Evolutionary conservation across 805 yeast species (phyloP).

Genomic region (Starmerella floris): DNA sequence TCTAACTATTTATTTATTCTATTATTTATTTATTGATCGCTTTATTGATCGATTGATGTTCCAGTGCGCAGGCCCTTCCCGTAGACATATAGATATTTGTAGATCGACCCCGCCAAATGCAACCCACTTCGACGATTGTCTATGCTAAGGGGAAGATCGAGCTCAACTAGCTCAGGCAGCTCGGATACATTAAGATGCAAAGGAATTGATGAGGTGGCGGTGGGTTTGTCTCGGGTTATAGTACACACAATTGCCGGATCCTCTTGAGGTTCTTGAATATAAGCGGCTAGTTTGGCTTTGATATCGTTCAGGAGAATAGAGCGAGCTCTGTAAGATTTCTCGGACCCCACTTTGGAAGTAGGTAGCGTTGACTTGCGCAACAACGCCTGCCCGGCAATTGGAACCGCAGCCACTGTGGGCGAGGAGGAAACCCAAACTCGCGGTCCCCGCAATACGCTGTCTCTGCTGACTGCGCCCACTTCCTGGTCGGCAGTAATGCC

Average conservation of each 20-base stretch:
- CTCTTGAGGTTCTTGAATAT: neutral
- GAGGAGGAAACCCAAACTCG: slow-evolving; percentile 9
- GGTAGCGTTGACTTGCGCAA: neutral
- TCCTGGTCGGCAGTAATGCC: slow-evolving; percentile 19
- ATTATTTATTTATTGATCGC: neutral
- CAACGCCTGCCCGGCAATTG: slow-evolving; percentile 1
- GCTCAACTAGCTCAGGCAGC: neutral
- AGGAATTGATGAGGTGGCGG: neutral
- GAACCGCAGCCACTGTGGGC: neutral
- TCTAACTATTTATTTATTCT: neutral
- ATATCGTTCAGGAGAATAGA: slow-evolving; percentile 7
- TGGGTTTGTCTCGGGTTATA: neutral
- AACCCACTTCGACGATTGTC: slow-evolving; percentile 5
- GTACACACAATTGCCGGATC: neutral
- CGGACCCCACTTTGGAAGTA: neutral
- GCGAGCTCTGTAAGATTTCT: slow-evolving; percentile 1
- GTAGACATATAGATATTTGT: slow-evolving; percentile 9
- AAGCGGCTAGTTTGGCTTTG: neutral
- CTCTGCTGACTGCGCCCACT: slow-evolving; percentile 11
- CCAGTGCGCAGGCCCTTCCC: too few species aligned
- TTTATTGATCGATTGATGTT: neutral
- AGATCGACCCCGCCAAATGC: slow-evolving; percentile 11
- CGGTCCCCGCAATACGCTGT: slow-evolving; percentile 3
- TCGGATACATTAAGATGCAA: neutral
- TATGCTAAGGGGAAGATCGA: slow-evolving; percentile 8